phyloP scores from a whole-genome alignment of 108 stramenopile genomes.

The Parietichytrium sp. region DNA sequence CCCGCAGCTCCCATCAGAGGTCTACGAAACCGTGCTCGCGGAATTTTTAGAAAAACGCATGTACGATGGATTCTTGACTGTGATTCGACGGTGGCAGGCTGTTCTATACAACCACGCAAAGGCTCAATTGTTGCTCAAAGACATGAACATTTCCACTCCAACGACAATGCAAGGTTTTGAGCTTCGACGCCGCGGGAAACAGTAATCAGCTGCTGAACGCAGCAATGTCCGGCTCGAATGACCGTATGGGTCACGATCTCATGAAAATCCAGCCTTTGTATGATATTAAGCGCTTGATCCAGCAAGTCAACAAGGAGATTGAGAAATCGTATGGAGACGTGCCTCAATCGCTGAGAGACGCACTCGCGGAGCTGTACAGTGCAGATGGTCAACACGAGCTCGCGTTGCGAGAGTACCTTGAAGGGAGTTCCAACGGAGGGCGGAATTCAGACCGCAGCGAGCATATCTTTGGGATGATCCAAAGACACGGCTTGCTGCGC shows the following conservation, averaged over 20 bases:
- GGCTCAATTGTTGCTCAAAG: not conserved
- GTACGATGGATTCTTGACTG: not conserved
- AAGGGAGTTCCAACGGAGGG: not conserved
- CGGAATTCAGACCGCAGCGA: not conserved
- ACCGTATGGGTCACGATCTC: no score
- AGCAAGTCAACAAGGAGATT: not conserved
- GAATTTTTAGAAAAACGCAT: not conserved
- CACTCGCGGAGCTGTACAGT: not conserved
- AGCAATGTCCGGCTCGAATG: no score
- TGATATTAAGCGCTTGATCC: not conserved
- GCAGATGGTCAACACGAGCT: not conserved
- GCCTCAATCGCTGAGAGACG: not conserved
- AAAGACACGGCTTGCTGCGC: not conserved
- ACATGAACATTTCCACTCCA: not conserved
- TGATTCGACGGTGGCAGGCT: not conserved
- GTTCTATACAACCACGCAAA: not conserved
- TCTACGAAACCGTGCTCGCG: constrained; percentile 6
- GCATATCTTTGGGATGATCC: constrained; percentile 4
- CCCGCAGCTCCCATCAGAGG: constrained; percentile 2
- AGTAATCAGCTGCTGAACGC: no score
- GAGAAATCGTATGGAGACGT: not conserved
- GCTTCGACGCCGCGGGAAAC: no score
- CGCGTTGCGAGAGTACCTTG: not conserved
- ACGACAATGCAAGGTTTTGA: no score
- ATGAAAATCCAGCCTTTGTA: no score